Conservation (phyloP, 1,284 basidiomycete species). For the Lignosus rhinocerotis region DNA sequence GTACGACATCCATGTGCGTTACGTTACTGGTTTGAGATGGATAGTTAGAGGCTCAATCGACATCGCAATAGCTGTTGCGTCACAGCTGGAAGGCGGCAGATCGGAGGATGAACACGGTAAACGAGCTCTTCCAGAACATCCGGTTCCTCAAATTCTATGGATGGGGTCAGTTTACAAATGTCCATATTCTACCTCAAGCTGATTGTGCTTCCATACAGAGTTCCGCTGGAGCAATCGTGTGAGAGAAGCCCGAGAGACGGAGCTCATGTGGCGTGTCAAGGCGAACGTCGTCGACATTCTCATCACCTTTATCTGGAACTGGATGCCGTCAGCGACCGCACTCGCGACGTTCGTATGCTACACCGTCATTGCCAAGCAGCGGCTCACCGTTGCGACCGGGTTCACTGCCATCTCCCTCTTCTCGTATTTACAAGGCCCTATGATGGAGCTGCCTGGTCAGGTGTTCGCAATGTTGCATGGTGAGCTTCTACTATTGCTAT, state of each 20-base stretch:
- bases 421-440: slow-evolving; percentile 61
- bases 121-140: slow-evolving; percentile 77
- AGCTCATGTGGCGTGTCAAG: slow-evolving; percentile 64
- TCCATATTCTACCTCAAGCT: background rate
- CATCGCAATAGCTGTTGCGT: slow-evolving; percentile 49
- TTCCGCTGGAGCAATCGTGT: slow-evolving; percentile 52
- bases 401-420: slow-evolving; percentile 71
- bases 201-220: slow-evolving; percentile 19
- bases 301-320: slow-evolving; percentile 69
- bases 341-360: slow-evolving; percentile 64
- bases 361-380: slow-evolving; percentile 58
- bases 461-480: slow-evolving; percentile 65
- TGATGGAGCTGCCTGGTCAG: slow-evolving; percentile 62
- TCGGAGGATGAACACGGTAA: slow-evolving; percentile 73
- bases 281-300: slow-evolving; percentile 58
- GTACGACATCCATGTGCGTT: slow-evolving; percentile 62
- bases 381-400: slow-evolving; percentile 65
- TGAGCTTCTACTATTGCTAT: slow-evolving; percentile 27
- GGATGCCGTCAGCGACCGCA: slow-evolving; percentile 71
- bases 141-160: slow-evolving; percentile 74
- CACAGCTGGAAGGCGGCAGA: slow-evolving; percentile 73
- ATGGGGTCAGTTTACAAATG: slow-evolving; percentile 49
- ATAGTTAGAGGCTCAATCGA: background rate
- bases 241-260: slow-evolving; percentile 51
- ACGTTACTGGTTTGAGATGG: background rate